phyloP scores from a whole-genome alignment of 495 filamentous ascomycete species.

The Penicillium roqueforti region DNA sequence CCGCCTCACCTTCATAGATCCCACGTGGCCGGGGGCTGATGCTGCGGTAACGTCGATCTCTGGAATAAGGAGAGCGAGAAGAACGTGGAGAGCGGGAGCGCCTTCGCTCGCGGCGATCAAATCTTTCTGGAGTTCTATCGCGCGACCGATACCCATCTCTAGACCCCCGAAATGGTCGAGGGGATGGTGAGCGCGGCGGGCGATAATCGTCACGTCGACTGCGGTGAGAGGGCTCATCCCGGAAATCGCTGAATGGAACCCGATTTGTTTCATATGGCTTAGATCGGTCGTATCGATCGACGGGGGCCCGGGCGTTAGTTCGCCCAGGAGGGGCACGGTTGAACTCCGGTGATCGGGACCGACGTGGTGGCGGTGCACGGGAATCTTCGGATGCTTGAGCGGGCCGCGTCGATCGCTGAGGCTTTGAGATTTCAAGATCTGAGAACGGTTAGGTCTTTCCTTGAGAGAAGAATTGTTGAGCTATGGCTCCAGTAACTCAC shows the following conservation, averaged over 20 bases:
- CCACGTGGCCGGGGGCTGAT: constrained; percentile 58
- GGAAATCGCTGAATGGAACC: constrained; percentile 43
- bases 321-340: constrained; percentile 45
- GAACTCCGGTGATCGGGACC: constrained; percentile 72
- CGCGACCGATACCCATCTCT: constrained; percentile 70
- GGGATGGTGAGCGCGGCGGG: constrained; percentile 59
- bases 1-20: constrained; percentile 52
- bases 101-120: constrained; percentile 55
- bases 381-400: constrained; percentile 34
- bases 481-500: constrained; percentile 54
- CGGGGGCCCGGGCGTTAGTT: constrained; percentile 28
- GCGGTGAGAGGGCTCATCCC: constrained; percentile 48
- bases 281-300: constrained; percentile 43
- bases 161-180: constrained; percentile 48
- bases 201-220: constrained; percentile 61
- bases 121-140: constrained; percentile 52
- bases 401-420: constrained; percentile 69
- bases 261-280: constrained; percentile 32
- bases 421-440: constrained; percentile 94
- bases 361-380: constrained; percentile 41
- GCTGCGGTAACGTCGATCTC: constrained; percentile 62
- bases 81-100: constrained; percentile 61
- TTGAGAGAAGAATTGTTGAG: background rate
- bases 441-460: background rate
- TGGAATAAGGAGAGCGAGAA: constrained; percentile 49